phyloP scores from a whole-genome alignment of 176 grass and related monocot genomes.

The Oryza brachyantha region DNA sequence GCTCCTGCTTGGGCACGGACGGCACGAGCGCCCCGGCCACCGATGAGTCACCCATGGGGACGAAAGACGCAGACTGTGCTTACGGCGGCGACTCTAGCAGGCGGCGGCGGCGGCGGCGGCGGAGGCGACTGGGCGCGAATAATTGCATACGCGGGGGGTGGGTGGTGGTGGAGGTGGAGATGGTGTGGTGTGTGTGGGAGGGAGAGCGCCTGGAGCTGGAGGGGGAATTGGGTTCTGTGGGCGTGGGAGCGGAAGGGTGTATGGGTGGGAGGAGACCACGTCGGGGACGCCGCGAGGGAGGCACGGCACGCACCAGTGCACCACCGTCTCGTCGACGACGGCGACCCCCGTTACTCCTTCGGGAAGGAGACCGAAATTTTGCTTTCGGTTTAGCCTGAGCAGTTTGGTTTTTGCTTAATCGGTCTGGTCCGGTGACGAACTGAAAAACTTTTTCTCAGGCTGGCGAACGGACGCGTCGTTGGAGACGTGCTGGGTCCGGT shows the following conservation, averaged over 20 bases:
- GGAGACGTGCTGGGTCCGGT: neutral
- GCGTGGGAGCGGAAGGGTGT: conserved; percentile 38
- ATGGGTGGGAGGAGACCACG: conserved; percentile 84
- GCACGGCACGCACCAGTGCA: too few species aligned
- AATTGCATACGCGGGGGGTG: conserved; percentile 21
- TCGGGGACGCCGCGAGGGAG: conserved; percentile 16
- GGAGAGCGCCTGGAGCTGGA: neutral
- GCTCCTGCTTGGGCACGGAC: conserved; percentile 71
- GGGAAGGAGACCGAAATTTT: too few species aligned
- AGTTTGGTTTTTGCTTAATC: neutral
- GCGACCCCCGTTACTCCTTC: neutral
- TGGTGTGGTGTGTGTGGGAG: conserved; percentile 18
- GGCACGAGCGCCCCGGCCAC: conserved; percentile 80
- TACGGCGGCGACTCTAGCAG: neutral
- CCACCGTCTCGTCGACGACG: too few species aligned
- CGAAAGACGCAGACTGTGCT: neutral
- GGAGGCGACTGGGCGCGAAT: conserved; percentile 6
- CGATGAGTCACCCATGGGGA: conserved; percentile 74
- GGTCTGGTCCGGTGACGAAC: too few species aligned
- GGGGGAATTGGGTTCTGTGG: conserved; percentile 55
- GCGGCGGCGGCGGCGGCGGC: neutral
- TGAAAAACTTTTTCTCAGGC: neutral
- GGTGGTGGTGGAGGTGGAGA: conserved; percentile 3
- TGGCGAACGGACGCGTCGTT: neutral
- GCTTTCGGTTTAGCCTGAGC: neutral